phyloP scores from a whole-genome alignment of 148 eudicot genomes.

The Rhododendron ovatum region DNA sequence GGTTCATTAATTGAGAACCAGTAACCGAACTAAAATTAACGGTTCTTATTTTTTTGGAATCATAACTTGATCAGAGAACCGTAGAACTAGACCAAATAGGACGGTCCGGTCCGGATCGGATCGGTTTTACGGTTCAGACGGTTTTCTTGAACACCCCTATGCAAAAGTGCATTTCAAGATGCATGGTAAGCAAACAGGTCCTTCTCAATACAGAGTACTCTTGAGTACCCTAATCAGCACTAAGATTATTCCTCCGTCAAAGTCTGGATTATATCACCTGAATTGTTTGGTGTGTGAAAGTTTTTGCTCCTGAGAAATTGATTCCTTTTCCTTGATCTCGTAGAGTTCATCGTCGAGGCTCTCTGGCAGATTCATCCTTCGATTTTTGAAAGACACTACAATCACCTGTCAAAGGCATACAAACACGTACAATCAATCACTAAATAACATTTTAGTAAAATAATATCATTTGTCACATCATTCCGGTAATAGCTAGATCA shows the following conservation, averaged over 20 bases:
- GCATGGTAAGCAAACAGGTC: background rate
- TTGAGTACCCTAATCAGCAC: too few relatives aligned
- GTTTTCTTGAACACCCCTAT: too few relatives aligned
- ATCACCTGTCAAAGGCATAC: conserved; percentile 29
- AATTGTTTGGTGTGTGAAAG: conserved; percentile 34
- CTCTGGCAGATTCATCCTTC: conserved; percentile 31
- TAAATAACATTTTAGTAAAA: too few relatives aligned
- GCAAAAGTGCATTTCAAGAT: background rate
- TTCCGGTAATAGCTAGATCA: too few relatives aligned
- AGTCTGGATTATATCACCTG: conserved; percentile 18
- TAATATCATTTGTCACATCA: background rate
- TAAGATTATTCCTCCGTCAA: background rate
- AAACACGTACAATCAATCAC: background rate
- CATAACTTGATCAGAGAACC: too few relatives aligned
- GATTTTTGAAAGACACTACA: conserved; percentile 36
- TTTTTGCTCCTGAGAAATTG: conserved; percentile 12
- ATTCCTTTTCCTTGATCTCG: conserved; percentile 34
- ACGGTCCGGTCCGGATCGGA: too few relatives aligned
- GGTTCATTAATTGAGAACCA: too few relatives aligned
- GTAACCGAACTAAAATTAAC: too few relatives aligned
- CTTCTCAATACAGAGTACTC: background rate
- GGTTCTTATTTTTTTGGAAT: too few relatives aligned
- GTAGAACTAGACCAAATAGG: too few relatives aligned
- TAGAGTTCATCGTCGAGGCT: conserved; percentile 24
- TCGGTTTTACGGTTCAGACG: too few relatives aligned